Percentiles rank a stretch among this genome's conserved stretches.
These are phyloP conservation scores for Heliocybe sulcata DNA, from an alignment of 1,284 basidiomycete species.

Conservation along the genomic window DNA sequence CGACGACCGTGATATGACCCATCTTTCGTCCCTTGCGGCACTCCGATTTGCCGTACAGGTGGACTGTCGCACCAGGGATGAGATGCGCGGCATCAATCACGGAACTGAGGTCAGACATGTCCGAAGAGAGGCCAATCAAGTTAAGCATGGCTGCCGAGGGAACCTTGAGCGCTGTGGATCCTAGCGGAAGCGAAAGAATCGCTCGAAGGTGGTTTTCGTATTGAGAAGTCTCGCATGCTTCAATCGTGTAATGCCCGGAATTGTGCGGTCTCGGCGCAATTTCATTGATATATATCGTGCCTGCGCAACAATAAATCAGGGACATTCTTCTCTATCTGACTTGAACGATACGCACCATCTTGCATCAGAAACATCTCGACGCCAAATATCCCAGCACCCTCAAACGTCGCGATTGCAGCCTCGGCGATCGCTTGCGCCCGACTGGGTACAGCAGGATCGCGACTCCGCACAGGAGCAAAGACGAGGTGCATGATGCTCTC, in stretches of 20 bases:
- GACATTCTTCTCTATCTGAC: neutral
- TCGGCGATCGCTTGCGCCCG: conserved; percentile 77
- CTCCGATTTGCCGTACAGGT: conserved; percentile 92
- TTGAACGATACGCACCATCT: conserved; percentile 54
- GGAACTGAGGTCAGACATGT: conserved; percentile 52
- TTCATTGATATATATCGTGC: conserved; percentile 85
- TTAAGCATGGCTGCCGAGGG: conserved; percentile 93
- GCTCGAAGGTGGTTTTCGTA: conserved; percentile 98
- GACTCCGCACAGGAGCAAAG: conserved; percentile 73
- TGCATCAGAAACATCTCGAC: conserved; percentile 97
- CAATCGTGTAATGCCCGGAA: conserved; percentile 99
- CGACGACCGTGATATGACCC: conserved; percentile 95
- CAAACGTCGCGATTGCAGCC: conserved; percentile 72
- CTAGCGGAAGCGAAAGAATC: conserved; percentile 89
- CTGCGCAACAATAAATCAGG: conserved; percentile 28
- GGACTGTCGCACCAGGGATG: conserved; percentile 76
- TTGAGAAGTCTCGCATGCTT: conserved; percentile 94
- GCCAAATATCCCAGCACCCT: conserved; percentile 93
- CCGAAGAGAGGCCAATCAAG: conserved; percentile 74
- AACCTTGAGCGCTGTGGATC: conserved; percentile 85
- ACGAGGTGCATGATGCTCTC: conserved; percentile 94
- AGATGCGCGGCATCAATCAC: conserved; percentile 51
- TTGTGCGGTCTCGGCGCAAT: conserved; percentile 99
- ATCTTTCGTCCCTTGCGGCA: conserved; percentile 93
- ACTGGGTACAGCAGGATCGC: conserved; percentile 48